Evolutionary conservation across 768 basidiomycete genomes (phyloP).

Genomic region (Leccinum rimulosum): DNA sequence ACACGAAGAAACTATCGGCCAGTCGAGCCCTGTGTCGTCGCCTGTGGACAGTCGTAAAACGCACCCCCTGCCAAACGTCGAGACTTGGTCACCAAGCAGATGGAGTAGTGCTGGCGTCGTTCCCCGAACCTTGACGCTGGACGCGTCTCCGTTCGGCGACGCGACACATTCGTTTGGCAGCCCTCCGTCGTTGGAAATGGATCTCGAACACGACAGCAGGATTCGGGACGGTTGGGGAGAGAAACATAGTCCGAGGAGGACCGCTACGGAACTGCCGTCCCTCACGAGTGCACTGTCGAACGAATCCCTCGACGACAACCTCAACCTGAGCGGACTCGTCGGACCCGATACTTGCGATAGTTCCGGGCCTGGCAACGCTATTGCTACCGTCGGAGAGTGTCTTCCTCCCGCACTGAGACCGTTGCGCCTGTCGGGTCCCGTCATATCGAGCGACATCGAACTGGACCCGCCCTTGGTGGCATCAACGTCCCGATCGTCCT

Average conservation of each 20-base stretch:
- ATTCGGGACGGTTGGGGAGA: not conserved
- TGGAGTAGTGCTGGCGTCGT: constrained; percentile 2
- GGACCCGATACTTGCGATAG: not conserved
- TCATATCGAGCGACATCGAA: not conserved
- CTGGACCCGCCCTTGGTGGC: not conserved
- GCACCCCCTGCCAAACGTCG: not conserved
- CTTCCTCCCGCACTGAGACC: constrained; percentile 24
- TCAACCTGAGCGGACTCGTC: constrained; percentile 8
- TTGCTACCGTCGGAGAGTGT: constrained; percentile 4
- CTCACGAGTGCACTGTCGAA: constrained; percentile 20
- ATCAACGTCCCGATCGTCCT: not conserved
- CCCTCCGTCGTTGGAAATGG: not conserved
- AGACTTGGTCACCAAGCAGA: not conserved
- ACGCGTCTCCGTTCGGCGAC: constrained; percentile 5
- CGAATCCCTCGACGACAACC: constrained; percentile 13
- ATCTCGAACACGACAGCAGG: not conserved
- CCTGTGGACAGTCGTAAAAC: not conserved
- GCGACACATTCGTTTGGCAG: not conserved
- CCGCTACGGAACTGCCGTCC: constrained; percentile 9
- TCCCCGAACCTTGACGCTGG: not conserved
- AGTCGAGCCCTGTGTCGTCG: constrained; percentile 1
- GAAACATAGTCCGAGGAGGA: not conserved
- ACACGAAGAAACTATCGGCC: not conserved
- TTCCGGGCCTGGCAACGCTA: constrained; percentile 9
- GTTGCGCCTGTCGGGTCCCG: constrained; percentile 18